Conservation (phyloP, 1,284 basidiomycete species). For the Omphalotus olearius region DNA sequence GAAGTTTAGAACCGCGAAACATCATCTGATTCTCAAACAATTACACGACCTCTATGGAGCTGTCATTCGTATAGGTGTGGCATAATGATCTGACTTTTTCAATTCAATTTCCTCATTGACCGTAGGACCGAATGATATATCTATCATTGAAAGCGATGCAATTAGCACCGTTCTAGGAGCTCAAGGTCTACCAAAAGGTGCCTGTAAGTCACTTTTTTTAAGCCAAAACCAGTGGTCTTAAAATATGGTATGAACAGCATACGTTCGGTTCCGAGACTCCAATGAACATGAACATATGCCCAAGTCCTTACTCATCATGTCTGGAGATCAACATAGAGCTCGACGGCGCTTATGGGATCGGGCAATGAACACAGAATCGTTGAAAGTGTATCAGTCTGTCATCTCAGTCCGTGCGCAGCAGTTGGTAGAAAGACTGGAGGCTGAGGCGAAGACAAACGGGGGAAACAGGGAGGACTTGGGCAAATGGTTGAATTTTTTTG, state of each 20-base stretch:
- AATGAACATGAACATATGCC: conserved; percentile 25
- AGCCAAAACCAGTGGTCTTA: not conserved
- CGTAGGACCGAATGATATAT: conserved; percentile 41
- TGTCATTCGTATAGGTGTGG: conserved; percentile 33
- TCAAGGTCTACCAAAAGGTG: conserved; percentile 46
- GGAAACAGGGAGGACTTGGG: conserved; percentile 31
- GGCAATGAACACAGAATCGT: conserved; percentile 44
- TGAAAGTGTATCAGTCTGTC: conserved; percentile 50
- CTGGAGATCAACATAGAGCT: conserved; percentile 34
- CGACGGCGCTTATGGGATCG: conserved; percentile 54
- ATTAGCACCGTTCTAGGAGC: conserved; percentile 40
- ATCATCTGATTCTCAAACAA: conserved; percentile 24
- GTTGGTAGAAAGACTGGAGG: conserved; percentile 36
- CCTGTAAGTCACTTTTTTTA: conserved; percentile 32
- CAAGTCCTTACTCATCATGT: conserved; percentile 11
- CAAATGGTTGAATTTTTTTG: conserved; percentile 48
- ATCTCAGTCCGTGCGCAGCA: conserved; percentile 37
- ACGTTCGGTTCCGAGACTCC: conserved; percentile 16
- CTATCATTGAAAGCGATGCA: conserved; percentile 31
- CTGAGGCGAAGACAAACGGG: conserved; percentile 23
- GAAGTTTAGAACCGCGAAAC: conserved; percentile 24
- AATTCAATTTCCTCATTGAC: not conserved
- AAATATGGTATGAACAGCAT: not conserved
- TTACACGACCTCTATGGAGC: conserved; percentile 37
- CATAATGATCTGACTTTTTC: not conserved